phyloP scores from a whole-genome alignment of 768 basidiomycete species.

The Daedaleopsis sinensis region DNA sequence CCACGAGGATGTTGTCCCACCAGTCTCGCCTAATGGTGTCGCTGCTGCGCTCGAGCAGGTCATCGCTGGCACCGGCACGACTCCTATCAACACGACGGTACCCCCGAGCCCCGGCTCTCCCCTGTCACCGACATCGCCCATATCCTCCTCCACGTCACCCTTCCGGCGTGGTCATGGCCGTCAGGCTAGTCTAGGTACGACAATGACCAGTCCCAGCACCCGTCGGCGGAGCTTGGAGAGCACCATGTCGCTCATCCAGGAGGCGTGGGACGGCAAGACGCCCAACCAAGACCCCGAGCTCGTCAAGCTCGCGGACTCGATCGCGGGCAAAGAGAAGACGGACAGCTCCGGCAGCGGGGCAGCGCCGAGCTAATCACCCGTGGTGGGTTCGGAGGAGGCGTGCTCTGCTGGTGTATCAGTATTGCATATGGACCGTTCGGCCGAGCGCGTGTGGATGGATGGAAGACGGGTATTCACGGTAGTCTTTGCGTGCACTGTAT shows the following conservation, averaged over 20 bases:
- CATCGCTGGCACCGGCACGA: conserved; percentile 22
- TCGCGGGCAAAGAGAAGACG: conserved; percentile 21
- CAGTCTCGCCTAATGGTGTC: conserved; percentile 33
- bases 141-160: conserved; percentile 37
- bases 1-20: conserved; percentile 42
- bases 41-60: conserved; percentile 36
- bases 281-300: conserved; percentile 28
- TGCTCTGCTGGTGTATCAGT: neutral
- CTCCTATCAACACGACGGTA: conserved; percentile 31
- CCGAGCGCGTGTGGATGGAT: neutral
- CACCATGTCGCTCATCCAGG: conserved; percentile 93
- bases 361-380: conserved; percentile 12
- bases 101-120: conserved; percentile 47
- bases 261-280: conserved; percentile 78
- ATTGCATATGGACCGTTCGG: neutral
- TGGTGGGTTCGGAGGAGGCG: neutral
- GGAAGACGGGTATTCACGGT: conserved; percentile 12
- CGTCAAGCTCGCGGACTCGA: conserved; percentile 29
- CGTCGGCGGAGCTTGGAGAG: conserved; percentile 91
- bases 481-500: conserved; percentile 25
- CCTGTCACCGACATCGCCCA: conserved; percentile 45
- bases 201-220: conserved; percentile 93
- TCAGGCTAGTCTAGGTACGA: conserved; percentile 89
- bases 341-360: conserved; percentile 15
- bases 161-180: conserved; percentile 76